Evolutionary conservation across 2,329 filamentous ascomycete genomes (phyloP), one percentile per base, ranked within the genome.

Genomic region (Emergomyces pasteurianus): DNA sequence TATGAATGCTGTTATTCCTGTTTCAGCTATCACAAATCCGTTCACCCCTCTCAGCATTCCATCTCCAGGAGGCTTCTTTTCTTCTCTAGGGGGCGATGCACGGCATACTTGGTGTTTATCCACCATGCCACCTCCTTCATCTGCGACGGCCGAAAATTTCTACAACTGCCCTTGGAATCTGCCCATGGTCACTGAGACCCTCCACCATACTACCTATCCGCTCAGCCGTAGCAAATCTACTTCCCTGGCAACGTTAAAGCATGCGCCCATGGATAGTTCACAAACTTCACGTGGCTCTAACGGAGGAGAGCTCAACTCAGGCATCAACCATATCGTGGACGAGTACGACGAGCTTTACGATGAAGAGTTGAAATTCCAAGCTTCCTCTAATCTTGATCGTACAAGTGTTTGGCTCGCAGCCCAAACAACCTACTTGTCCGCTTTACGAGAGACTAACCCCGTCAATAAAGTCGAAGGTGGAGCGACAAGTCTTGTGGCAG

Each of bases 61-160:
- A 6, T 96, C 92, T 0, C 92, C 92, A 0, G 88, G 90, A 31
- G 90, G 88, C 0, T 96, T 96, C 79, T 96, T 96, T 74, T 89
- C 89, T 1, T 90, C 88, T 0, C 81, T 96, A 34, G 89, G 88
- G 43, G 84, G 87, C 3, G 83, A 84, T 59, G 85, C 87, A 43
- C 85, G 91, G 58, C 85, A 86, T 69, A 94, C 92, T 14, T 97
- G 92, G 92, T 85, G 90, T 68, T 77, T 86, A 62, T 79, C 81
- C 12, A 76, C 77, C 34, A 77, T 74, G 66, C 79, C 80, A 23
- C 80, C 83, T 8, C 91, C 91, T 1, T 92, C 90, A 0, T 96
- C 92, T 1, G 90, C 90, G 36, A 91, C 88, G n/a, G 92, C 92
- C 10, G 90, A 96, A 71, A 85, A 88, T 64, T 97, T 96, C 69